Percentiles rank a stretch among this genome's conserved stretches.
phyloP scores from a whole-genome alignment of 495 filamentous ascomycete species.

The Hypoxylon rickii region DNA sequence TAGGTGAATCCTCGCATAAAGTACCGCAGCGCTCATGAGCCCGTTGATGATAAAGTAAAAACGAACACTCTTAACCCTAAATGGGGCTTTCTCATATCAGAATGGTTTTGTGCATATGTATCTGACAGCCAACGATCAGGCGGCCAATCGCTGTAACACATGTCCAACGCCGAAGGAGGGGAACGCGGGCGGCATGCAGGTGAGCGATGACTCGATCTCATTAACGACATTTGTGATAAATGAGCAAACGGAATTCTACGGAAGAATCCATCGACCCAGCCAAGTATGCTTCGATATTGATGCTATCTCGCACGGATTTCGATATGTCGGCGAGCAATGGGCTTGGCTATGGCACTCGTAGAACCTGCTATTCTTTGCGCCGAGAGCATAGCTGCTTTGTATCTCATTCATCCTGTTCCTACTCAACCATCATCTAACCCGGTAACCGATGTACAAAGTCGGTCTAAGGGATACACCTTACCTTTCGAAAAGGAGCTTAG shows the following conservation, averaged over 20 bases:
- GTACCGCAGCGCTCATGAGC: no score
- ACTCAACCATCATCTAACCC: slow-evolving; percentile 31
- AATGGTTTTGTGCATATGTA: slow-evolving; percentile 11
- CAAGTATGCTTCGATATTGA: neutral
- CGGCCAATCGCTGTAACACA: slow-evolving; percentile 13
- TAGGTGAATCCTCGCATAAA: no score
- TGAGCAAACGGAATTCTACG: no score
- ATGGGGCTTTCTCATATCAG: neutral
- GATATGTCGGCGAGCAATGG: neutral
- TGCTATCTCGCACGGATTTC: neutral
- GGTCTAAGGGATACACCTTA: slow-evolving; percentile 25
- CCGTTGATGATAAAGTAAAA: no score
- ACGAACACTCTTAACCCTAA: no score
- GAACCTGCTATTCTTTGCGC: slow-evolving; percentile 23
- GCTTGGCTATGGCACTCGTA: slow-evolving; percentile 20
- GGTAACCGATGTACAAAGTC: slow-evolving; percentile 12
- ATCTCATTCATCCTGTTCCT: slow-evolving; percentile 39
- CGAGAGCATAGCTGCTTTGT: slow-evolving; percentile 37
- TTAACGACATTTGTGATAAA: no score
- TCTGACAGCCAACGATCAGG: slow-evolving; percentile 8
- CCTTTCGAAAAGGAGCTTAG: slow-evolving; percentile 40
- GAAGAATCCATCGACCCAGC: no score
- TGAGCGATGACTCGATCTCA: slow-evolving; percentile 1
- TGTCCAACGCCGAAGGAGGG: slow-evolving; percentile 2
- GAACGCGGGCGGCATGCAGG: slow-evolving; percentile 7